These are phyloP conservation scores for Fraxinus baroniana DNA, from an alignment of 305 asterid species.

Conservation along the genomic window DNA sequence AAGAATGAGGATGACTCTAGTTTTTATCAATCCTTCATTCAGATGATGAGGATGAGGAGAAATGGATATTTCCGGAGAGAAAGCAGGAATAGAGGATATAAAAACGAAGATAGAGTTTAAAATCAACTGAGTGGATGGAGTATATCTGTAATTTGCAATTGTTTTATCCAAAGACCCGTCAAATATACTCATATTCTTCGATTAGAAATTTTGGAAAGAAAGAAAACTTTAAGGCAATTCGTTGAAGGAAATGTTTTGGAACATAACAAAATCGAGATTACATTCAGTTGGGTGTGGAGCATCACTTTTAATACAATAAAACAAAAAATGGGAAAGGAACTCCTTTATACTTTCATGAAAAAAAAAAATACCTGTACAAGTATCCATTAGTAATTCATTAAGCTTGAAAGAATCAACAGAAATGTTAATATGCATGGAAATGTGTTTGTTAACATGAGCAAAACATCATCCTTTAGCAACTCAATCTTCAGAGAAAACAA, in stretches of 20 bases:
- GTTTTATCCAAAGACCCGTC: not conserved
- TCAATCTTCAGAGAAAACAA: not conserved
- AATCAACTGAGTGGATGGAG: not conserved
- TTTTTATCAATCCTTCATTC: not conserved
- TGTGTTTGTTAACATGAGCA: not conserved
- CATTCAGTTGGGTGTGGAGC: not conserved
- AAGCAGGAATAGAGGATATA: conserved; percentile 5
- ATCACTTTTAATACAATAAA: not conserved
- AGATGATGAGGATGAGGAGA: not conserved
- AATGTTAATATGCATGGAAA: not conserved
- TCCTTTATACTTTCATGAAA: not conserved
- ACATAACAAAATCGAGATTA: not conserved
- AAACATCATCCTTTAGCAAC: not conserved
- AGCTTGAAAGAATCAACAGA: not conserved
- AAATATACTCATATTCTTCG: not conserved
- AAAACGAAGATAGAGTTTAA: not conserved
- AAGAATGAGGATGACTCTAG: not conserved
- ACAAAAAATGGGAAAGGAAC: not conserved
- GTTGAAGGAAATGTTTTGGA: not conserved
- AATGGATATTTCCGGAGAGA: not conserved
- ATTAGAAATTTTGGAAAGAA: not conserved
- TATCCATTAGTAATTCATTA: not conserved
- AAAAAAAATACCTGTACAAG: not conserved
- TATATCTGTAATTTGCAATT: not conserved
- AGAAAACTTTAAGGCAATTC: not conserved